Evolutionary conservation across 176 grass and related monocot genomes (phyloP), one percentile per base, ranked within the genome.

Genomic region (Carex pumila): DNA sequence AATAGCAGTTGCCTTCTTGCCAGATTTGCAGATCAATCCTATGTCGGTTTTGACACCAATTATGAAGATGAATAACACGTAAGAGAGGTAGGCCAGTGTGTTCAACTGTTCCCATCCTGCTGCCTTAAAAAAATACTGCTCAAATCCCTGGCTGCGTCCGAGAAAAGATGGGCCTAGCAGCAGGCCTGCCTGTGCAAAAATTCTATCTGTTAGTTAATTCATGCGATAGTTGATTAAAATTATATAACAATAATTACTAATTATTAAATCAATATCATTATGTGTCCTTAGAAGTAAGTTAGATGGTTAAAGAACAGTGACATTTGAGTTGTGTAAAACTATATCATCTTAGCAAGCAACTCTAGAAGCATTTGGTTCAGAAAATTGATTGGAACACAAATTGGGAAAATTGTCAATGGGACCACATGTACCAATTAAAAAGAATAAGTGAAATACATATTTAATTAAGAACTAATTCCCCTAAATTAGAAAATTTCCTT

Each of bases 1-100:
- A 85, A 97, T 88, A 14, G 89, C 89, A n/a, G 89, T 63, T 12
- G 94, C 87, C 52, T 97, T 97, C 76, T 88, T 91, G 0, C 94
- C 91, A 15, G 89, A 93, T 84, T 88, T 97, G 61, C 43, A 52
- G 83, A 97, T 88, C 91, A 97, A 88, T 67, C 87, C 72, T 5
- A 97, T 87, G 87, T 97, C 91, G 31, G 91, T 93, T 88, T 93
- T 97, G 36, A 97, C 94, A 65, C 91, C 91, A 76, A 93, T 80
- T 29, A 79, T 80, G 85, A 97, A 97, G 81, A 91, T 78, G 29
- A 93, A 92, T 67, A 97, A 88, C 71, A 79, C 84, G 63, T 88
- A 90, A 15, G 91, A 86, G 68, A 93, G 88, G 34, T 84, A 80
- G 31, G 85, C 89, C 4, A 97, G 32, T 18, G 87, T 91, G 89